These are phyloP conservation scores for Phaseolus lunatus DNA, from an alignment of 306 rosid species.

Conservation along the genomic window DNA sequence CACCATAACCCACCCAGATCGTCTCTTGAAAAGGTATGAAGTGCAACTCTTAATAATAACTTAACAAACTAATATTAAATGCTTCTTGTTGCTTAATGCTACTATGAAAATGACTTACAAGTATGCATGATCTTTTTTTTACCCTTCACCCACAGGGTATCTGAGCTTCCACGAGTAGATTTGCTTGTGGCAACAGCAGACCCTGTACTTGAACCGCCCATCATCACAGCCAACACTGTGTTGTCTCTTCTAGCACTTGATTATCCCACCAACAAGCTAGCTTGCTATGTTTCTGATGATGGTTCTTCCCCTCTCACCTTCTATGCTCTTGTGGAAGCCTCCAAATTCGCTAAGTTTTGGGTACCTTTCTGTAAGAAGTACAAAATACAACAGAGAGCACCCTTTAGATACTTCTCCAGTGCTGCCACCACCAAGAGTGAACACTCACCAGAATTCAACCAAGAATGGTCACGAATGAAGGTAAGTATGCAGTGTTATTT, in stretches of 20 bases:
- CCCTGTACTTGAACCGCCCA: conserved; percentile 64
- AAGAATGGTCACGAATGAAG: conserved; percentile 63
- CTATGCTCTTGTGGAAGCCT: conserved; percentile 62
- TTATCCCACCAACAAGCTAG: conserved; percentile 67
- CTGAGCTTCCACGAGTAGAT: conserved; percentile 69
- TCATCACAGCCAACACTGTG: conserved; percentile 69
- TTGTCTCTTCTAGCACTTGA: conserved; percentile 71
- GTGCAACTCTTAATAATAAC: no score
- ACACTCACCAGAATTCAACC: conserved; percentile 42
- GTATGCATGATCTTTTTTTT: neutral
- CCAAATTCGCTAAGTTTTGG: conserved; percentile 67
- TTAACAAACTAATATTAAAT: neutral
- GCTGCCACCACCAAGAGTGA: neutral
- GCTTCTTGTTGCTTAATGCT: neutral
- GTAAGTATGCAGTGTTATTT: conserved; percentile 32
- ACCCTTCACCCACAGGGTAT: conserved; percentile 38
- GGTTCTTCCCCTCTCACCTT: conserved; percentile 64
- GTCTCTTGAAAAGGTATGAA: conserved; percentile 50
- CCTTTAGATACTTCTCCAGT: conserved; percentile 59
- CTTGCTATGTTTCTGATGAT: conserved; percentile 85
- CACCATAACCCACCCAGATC: conserved; percentile 54
- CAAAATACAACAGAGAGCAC: conserved; percentile 63
- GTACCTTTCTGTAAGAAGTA: conserved; percentile 69
- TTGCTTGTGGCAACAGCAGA: conserved; percentile 78
- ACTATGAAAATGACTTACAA: no score